Conservation (phyloP, 2,329 filamentous ascomycete species). For the Colletotrichum noveboracense region DNA sequence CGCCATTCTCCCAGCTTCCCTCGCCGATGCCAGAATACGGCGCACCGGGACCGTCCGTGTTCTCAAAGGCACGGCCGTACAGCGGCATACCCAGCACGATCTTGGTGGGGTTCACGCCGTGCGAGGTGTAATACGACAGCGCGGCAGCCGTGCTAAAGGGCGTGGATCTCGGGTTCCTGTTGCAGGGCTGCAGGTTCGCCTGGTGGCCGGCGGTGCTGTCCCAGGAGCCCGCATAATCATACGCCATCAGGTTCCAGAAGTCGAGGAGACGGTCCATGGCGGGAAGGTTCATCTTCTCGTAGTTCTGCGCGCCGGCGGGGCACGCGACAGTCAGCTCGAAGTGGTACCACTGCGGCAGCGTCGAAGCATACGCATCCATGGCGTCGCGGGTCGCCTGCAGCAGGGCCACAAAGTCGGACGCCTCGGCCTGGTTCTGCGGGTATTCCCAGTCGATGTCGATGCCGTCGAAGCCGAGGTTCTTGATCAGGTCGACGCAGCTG, state of each 20-base stretch:
- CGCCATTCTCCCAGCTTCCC: constrained; percentile 83
- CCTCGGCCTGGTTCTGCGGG: constrained; percentile 59
- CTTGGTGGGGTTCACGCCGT: constrained; percentile 71
- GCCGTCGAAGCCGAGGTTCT: constrained; percentile 78
- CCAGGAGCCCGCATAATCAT: constrained; percentile 89
- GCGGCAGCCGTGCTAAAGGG: constrained; percentile 80
- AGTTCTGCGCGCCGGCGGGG: constrained; percentile 67
- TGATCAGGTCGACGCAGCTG: constrained; percentile 75
- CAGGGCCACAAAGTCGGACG: constrained; percentile 63
- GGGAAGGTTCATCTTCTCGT: constrained; percentile 64
- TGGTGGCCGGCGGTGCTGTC: constrained; percentile 75
- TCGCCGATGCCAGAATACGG: constrained; percentile 75
- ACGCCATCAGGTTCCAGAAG: constrained; percentile 87
- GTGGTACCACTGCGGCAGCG: constrained; percentile 50
- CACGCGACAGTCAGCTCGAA: constrained; percentile 71
- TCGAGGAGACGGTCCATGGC: constrained; percentile 71
- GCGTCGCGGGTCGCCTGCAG: constrained; percentile 60
- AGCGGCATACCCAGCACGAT: constrained; percentile 91
- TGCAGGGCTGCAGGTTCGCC: constrained; percentile 74
- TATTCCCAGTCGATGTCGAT: constrained; percentile 76
- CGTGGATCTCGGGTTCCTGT: constrained; percentile 64
- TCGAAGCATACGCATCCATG: constrained; percentile 61
- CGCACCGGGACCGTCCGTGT: constrained; percentile 76
- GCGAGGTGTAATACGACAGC: constrained; percentile 70
- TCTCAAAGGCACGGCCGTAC: constrained; percentile 85